A percentile compares a stretch with the other conserved stretches of the same genome.
These are phyloP conservation scores for Coix lacrymajobi DNA, from an alignment of 176 grass and related monocot species.

Conservation along the genomic window DNA sequence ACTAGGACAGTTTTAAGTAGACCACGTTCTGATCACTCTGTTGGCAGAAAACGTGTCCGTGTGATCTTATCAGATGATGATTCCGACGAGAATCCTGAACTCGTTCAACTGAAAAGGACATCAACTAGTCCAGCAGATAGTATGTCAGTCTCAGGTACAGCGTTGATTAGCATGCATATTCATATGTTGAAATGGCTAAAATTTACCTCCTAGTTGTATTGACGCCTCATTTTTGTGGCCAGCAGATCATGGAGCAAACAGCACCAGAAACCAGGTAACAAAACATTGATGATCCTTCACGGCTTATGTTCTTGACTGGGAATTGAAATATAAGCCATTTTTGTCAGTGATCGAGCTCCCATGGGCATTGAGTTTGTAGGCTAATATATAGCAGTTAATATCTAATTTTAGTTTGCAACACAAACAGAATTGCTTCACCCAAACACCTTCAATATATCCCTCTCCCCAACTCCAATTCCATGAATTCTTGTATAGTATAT, in stretches of 20 bases:
- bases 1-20: conserved; percentile 33
- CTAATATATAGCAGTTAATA: no score
- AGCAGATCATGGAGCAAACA: conserved; percentile 41
- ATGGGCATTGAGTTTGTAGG: no score
- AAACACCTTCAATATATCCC: background rate
- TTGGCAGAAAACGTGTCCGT: conserved; percentile 69
- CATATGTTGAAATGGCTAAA: background rate
- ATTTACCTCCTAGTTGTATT: conserved; percentile 27
- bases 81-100: conserved; percentile 48
- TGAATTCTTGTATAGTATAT: background rate
- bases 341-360: background rate
- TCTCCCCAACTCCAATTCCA: background rate
- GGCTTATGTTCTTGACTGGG: no score
- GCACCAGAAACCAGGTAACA: conserved; percentile 46
- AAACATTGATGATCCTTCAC: background rate
- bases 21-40: conserved; percentile 35
- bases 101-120: conserved; percentile 37
- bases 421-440: no score
- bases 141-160: conserved; percentile 42
- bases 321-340: no score
- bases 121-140: conserved; percentile 32
- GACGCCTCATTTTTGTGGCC: conserved; percentile 19
- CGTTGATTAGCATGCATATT: conserved; percentile 22
- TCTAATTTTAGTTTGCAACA: no score
- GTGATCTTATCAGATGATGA: conserved; percentile 94